These are phyloP conservation scores for Penicilliopsis zonata DNA, from an alignment of 495 filamentous ascomycete species.

Conservation along the genomic window DNA sequence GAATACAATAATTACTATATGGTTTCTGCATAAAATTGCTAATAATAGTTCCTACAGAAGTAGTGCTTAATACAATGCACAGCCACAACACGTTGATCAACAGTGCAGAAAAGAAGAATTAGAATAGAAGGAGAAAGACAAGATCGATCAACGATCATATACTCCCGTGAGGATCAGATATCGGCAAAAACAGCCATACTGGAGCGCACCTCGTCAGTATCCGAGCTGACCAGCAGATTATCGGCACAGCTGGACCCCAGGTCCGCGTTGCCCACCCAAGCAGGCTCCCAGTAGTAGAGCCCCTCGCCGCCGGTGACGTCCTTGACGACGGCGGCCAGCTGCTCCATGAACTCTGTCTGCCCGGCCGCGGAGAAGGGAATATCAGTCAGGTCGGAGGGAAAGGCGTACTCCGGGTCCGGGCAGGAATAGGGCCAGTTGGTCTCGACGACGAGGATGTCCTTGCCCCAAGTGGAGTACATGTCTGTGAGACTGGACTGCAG, in stretches of 20 bases:
- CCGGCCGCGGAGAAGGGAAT: slow-evolving; percentile 51
- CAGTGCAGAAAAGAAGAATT: no score
- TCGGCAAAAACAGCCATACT: slow-evolving; percentile 21
- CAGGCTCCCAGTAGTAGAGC: slow-evolving; percentile 63
- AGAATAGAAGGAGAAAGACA: no score
- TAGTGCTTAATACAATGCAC: no score
- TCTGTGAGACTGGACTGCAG: slow-evolving; percentile 45
- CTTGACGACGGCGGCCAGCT: slow-evolving; percentile 40
- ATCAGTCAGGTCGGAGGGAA: slow-evolving; percentile 42
- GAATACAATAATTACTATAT: no score
- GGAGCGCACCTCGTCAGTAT: slow-evolving; percentile 14
- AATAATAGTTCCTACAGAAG: no score
- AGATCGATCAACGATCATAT: no score
- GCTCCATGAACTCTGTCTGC: slow-evolving; percentile 43
- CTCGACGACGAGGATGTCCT: slow-evolving; percentile 52
- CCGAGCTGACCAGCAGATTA: slow-evolving; percentile 31
- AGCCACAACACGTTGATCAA: no score
- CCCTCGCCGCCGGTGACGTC: slow-evolving; percentile 36
- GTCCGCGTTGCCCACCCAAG: slow-evolving; percentile 51
- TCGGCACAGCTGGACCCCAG: slow-evolving; percentile 44
- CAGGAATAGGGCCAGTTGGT: slow-evolving; percentile 56
- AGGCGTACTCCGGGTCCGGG: slow-evolving; percentile 37
- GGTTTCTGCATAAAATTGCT: no score
- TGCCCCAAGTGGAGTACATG: slow-evolving; percentile 45
- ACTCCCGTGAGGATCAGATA: slow-evolving; percentile 7